phyloP scores from a whole-genome alignment of 2,329 filamentous ascomycete genomes.

The Hymenoscyphus linearis region DNA sequence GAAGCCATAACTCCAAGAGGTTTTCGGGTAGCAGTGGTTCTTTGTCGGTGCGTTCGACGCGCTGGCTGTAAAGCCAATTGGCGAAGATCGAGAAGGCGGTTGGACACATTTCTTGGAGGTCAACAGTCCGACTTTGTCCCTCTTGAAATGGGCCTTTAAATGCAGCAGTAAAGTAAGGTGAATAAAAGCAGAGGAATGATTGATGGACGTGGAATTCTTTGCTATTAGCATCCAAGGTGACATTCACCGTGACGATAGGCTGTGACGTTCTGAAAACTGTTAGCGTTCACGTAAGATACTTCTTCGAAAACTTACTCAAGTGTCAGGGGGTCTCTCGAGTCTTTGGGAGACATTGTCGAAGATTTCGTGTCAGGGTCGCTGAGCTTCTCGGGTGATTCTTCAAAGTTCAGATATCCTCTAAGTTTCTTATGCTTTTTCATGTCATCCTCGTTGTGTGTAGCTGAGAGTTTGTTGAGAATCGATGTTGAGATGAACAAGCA shows the following conservation, averaged over 20 bases:
- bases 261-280: neutral
- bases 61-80: conserved; percentile 2
- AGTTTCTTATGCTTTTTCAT: no score
- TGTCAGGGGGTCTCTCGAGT: neutral
- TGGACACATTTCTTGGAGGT: neutral
- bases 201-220: neutral
- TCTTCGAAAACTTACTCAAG: neutral
- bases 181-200: conserved; percentile 4
- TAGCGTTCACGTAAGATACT: neutral
- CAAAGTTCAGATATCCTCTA: no score
- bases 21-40: no score
- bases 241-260: neutral
- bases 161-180: neutral
- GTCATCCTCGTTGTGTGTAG: no score
- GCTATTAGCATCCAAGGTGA: neutral
- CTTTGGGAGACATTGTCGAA: neutral
- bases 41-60: neutral
- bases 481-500: no score
- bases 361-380: neutral
- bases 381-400: neutral
- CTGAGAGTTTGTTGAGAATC: no score
- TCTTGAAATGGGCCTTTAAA: neutral
- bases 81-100: neutral
- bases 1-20: neutral
- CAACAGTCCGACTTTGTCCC: neutral